A percentile compares a stretch with the other conserved stretches of the same genome.
phyloP scores from a whole-genome alignment of 371 early-diverging fungal genomes.

The Entomophthora muscae region DNA sequence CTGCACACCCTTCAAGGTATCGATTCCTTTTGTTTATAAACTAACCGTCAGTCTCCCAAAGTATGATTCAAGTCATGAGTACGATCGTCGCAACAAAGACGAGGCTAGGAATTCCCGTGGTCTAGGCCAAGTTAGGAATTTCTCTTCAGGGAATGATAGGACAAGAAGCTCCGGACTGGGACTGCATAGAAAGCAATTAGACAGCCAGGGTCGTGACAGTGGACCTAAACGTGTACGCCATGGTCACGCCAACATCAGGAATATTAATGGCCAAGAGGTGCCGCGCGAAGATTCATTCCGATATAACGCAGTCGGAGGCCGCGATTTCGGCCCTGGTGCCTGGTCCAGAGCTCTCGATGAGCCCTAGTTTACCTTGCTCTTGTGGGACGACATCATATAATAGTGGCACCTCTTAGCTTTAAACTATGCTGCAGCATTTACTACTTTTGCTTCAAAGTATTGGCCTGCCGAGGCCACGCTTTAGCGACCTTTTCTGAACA shows the following conservation, averaged over 20 bases:
- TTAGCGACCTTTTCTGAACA: too few species aligned
- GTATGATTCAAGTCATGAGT: constrained; percentile 42
- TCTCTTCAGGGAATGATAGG: not conserved
- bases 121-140: not conserved
- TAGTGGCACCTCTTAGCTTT: too few species aligned
- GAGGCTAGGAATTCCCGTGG: not conserved
- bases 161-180: not conserved
- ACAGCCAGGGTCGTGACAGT: not conserved
- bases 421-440: too few species aligned
- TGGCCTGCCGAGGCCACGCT: too few species aligned
- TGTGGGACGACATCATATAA: too few species aligned
- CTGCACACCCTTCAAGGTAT: constrained; percentile 36
- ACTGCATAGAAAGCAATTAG: not conserved
- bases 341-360: not conserved
- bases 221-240: not conserved
- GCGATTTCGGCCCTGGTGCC: not conserved
- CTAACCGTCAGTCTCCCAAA: constrained; percentile 24
- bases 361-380: too few species aligned
- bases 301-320: not conserved
- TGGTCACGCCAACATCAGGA: not conserved
- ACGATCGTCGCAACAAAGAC: constrained; percentile 11
- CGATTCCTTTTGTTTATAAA: not conserved
- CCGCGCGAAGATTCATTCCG: not conserved
- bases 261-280: not conserved
- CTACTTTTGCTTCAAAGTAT: too few species aligned